Base-by-base conservation (phyloP, 2,329 filamentous ascomycete genomes). In the Alternaria conjuncta region DNA sequence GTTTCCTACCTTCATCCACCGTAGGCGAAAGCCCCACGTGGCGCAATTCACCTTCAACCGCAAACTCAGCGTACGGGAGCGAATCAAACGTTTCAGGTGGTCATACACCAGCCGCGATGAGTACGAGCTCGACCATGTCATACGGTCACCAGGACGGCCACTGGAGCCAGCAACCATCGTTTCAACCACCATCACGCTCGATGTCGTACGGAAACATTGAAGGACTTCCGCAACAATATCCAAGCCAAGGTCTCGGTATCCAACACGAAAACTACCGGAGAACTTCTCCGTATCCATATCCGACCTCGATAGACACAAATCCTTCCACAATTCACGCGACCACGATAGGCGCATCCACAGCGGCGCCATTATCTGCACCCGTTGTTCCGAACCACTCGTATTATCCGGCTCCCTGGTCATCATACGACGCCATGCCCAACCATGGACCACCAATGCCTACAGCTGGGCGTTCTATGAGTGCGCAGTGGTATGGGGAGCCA, bases 191-290 rank as follows among this genome's bases (percentile, higher is more conserved):
- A 5, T 70, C 75, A 23, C 68, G 78, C 57, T 79, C 78, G 7
- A 80, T 81, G 78, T 81, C 79, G 0, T 81, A 79, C 50, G 77
- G 78, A 5, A 77, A 80, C 41, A 79, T 80, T 10, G 79, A 81
- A 56, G 74, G 78, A 2, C 55, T 80, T 13, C 69, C 74, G 11
- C 75, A 75, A 21, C 75, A 79, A 11, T 79, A 75, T 51, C 62
- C 75, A 23, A 70, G 67, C 12, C 72, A 72, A 43, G 71, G 73
- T 3, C 71, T 78, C n/a, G 74, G 72, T 11, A 72, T 77, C 18
- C 76, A 77, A 49, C 70, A 74, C 11, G 77, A 80, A 9, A 78
- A 72, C 55, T 68, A 71, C 28, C 70, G 76, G 36, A 69, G 78
- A 57, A 74, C 74, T 8, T 76, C 77, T 13, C 72, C 77, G 2